These are phyloP conservation scores for Talaromyces pinophilus DNA, from an alignment of 2,329 filamentous ascomycete species.

Conservation along the genomic window DNA sequence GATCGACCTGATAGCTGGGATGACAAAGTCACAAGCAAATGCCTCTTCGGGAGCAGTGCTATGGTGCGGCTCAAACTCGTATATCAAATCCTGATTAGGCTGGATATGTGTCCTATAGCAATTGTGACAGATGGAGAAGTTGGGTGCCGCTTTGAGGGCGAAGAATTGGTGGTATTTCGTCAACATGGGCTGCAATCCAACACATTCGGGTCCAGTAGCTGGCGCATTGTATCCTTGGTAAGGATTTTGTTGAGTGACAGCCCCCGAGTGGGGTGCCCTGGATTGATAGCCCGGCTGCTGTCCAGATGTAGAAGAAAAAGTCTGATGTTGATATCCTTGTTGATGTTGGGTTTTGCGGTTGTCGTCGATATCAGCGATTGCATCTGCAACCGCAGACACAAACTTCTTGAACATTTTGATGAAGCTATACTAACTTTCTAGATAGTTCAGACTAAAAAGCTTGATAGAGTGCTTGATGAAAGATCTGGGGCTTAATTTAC, in stretches of 20 bases:
- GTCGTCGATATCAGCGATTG: not conserved
- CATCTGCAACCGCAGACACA: slow-evolving; percentile 5
- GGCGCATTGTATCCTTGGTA: not conserved
- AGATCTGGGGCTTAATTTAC: not conserved
- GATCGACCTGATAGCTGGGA: not conserved
- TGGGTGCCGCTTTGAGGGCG: not conserved
- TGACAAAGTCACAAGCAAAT: not conserved
- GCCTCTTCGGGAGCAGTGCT: not conserved
- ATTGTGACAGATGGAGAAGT: not conserved
- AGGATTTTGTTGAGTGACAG: not conserved
- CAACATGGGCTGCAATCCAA: not conserved
- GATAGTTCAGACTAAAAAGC: not conserved
- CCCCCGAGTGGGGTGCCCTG: not conserved
- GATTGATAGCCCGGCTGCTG: not conserved
- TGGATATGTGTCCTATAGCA: not conserved
- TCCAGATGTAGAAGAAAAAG: not conserved
- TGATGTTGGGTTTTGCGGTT: not conserved
- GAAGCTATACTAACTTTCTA: not conserved
- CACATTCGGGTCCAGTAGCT: not conserved
- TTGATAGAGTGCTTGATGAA: not conserved
- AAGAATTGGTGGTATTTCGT: slow-evolving; percentile 1
- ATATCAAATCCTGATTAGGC: not conserved
- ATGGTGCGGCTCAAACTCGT: not conserved
- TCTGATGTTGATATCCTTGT: not conserved
- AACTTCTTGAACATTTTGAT: slow-evolving; percentile 2